Evolutionary conservation across 208 protist species (phyloP), one percentile per base, ranked within the genome.

Genomic region (Wallacemonas sp.): DNA sequence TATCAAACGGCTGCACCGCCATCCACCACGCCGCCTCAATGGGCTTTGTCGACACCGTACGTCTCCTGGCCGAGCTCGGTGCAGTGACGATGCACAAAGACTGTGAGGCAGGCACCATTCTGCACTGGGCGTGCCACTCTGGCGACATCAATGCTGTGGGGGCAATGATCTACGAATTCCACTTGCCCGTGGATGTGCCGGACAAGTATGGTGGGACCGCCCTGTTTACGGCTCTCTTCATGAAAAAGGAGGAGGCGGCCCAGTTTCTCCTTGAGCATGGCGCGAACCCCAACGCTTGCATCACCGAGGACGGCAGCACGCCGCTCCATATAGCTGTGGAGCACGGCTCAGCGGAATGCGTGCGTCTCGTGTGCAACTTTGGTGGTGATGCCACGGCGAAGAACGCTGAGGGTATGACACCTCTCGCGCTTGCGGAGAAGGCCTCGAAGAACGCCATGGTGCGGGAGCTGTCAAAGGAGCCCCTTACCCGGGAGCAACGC

Each of bases 241-340:
- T 92, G 82, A 81, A 92, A 50, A 78, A 91, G 50, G 66, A 73
- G 34, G 84, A 89, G 68, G 73, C 78, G 26, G 83, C 85, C 3
- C 76, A 89, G 63, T 96, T 96, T 48, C 83, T 97, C 8, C 78
- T 97, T 12, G 92, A 97, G 67, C 82, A 93, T 63, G 89, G 89
- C 36, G 85, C 86, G 17, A 52, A 90, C 48, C 69, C 86, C 17
- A 78, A 85, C 44, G 66, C 73, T 19, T 42, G 66, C 22, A 85
- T 91, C 44, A 64, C 71, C 12, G 85, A 63, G 12, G 89, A 95
- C 62, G 71, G 81, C 38, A 90, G 77, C 22, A 95, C 89, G 6
- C 77, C 90, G n/a, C 78, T 95, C 33, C 90, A 94, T 71, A 84
- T 94, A 53, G 90, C 88, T 22, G 88, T 90, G 19, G 89, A 97